These are phyloP conservation scores for Viridothelium virens DNA, from an alignment of 495 filamentous ascomycete species.

Conservation along the genomic window DNA sequence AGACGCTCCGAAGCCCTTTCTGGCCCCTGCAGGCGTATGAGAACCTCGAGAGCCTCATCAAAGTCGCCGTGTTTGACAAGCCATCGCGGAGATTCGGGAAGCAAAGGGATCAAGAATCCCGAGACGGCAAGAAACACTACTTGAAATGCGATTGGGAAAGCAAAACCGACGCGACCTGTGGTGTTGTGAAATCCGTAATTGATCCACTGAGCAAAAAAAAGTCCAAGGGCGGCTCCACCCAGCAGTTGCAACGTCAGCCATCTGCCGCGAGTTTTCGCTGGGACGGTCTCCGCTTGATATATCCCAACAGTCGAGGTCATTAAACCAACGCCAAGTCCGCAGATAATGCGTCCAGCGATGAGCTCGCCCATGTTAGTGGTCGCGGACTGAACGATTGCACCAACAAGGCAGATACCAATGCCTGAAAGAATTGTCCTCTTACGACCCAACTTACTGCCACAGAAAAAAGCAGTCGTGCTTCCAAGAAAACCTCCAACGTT, in stretches of 20 bases:
- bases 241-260: conserved; percentile 21
- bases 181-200: conserved; percentile 16
- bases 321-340: conserved; percentile 30
- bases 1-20: neutral
- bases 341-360: conserved; percentile 29
- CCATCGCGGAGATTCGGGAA: conserved; percentile 18
- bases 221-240: conserved; percentile 24
- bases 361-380: conserved; percentile 26
- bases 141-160: conserved; percentile 29
- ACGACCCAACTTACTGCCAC: conserved; percentile 52
- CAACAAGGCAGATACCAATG: conserved; percentile 25
- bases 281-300: conserved; percentile 30
- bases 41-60: conserved; percentile 16
- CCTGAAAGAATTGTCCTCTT: conserved; percentile 46
- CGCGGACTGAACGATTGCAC: conserved; percentile 30
- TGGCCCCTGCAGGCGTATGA: neutral
- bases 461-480: conserved; percentile 49
- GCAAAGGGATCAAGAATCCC: conserved; percentile 16
- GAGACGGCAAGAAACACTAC: conserved; percentile 23
- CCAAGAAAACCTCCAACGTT: conserved; percentile 59
- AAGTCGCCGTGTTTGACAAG: conserved; percentile 14
- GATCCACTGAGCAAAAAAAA: conserved; percentile 24
- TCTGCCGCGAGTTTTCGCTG: conserved; percentile 14
- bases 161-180: conserved; percentile 15
- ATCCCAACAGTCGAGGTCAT: conserved; percentile 31